Evolutionary conservation across 345 rosid species (phyloP), one percentile per base, ranked within the genome.

Genomic region (Populus pruinosa): DNA sequence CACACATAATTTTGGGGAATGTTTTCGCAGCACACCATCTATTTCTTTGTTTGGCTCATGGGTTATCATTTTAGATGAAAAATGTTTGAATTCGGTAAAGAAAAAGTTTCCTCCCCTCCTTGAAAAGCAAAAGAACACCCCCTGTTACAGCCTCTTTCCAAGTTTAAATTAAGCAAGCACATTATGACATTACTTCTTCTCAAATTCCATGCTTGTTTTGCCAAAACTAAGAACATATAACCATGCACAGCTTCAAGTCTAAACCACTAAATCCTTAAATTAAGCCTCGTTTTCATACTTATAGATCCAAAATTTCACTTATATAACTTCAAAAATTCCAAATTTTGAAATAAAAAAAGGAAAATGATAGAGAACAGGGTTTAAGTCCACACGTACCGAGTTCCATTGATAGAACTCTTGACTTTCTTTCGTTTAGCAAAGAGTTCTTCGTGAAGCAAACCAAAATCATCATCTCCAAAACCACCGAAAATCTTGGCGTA

Each of bases 401-500:
- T 78, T 36, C 49, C 82, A 7, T 64, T 8, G n/a, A 76, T 38
- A 10, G 69, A 73, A 70, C 35, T 78, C 55, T 43, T 70, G 29
- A 73, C 84, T 80, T 79, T 86, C 59, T 82, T 83, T 4, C 90
- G 80, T 67, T 85, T 88, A 20, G 84, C 63, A 70, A 85, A 50
- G 78, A 91, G 73, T 43, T 93, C 91, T 72, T 90, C 94, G 8
- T 84, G 87, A 75, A 94, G 84, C 61, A 85, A 82, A 59, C 79
- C 86, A 74, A 79, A 89, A 71, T 91, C 93, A 13, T 81, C 77
- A 62, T 71, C 91, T 31, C 81, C 89, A 71, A 87, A 89, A 2
- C 91, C 93, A 36, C 93, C 92, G 55, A 95, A 95, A 59, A 95
- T 91, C 18, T 83, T 87, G 36, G 92, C 78, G 87, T 95, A 95